Evolutionary conservation across 1,139 yeast species (phyloP).

Genomic region (Saccharomyces pastorianus): DNA sequence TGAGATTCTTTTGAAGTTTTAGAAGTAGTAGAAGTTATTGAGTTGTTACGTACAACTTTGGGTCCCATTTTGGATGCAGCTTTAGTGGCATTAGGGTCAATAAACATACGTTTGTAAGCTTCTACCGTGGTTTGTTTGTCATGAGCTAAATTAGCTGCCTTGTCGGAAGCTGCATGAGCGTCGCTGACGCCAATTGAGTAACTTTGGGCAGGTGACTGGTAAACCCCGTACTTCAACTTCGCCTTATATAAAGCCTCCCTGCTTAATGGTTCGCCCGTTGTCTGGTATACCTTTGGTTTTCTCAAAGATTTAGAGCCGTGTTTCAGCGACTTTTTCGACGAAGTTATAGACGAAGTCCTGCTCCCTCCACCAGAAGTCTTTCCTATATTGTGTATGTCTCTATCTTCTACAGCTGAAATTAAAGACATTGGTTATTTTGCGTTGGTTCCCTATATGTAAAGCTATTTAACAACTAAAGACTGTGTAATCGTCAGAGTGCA

Average conservation of each 20-base stretch:
- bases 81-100: conserved; percentile 34
- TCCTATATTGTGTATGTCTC: conserved; percentile 20
- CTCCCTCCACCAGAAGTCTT: conserved; percentile 15
- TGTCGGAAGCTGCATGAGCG: conserved; percentile 48
- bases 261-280: conserved; percentile 50
- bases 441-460: not conserved
- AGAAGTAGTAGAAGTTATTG: conserved; percentile 4
- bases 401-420: conserved; percentile 24
- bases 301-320: not conserved
- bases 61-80: conserved; percentile 17
- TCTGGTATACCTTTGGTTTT: conserved; percentile 37
- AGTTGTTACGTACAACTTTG: not conserved
- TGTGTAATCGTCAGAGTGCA: not conserved
- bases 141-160: conserved; percentile 70
- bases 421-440: conserved; percentile 34
- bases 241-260: conserved; percentile 67
- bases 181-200: conserved; percentile 51
- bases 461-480: not conserved
- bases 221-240: conserved; percentile 50
- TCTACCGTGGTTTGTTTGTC: conserved; percentile 55
- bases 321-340: conserved; percentile 9
- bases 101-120: conserved; percentile 57
- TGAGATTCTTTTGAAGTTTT: conserved; percentile 1
- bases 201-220: conserved; percentile 31
- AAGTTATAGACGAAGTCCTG: not conserved